phyloP scores from a whole-genome alignment of 225 moss, liverwort and hornwort genomes.

The Takakia lepidozioides region DNA sequence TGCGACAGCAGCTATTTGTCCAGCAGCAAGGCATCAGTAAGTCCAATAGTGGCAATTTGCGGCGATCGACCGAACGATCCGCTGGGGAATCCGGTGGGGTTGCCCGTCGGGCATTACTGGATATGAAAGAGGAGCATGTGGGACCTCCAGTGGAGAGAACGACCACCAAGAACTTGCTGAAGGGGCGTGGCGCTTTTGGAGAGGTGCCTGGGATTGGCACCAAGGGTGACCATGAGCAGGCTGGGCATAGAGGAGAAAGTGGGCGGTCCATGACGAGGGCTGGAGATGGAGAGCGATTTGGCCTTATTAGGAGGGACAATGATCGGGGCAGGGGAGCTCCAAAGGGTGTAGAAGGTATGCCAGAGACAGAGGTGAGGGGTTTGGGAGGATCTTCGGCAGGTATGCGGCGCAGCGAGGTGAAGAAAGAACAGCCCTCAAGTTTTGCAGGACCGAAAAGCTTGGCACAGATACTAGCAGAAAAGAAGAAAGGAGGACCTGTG shows the following conservation, averaged over 20 bases:
- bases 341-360: slow-evolving; percentile 15
- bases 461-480: slow-evolving; percentile 56
- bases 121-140: slow-evolving; percentile 20
- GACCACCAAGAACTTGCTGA: slow-evolving; percentile 10
- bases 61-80: slow-evolving; percentile 22
- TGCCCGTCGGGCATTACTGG: slow-evolving; percentile 33
- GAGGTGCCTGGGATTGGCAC: background rate
- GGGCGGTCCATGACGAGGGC: background rate
- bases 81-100: slow-evolving; percentile 26
- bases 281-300: slow-evolving; percentile 4
- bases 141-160: slow-evolving; percentile 10
- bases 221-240: background rate
- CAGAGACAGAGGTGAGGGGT: slow-evolving; percentile 18
- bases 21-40: slow-evolving; percentile 41
- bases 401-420: slow-evolving; percentile 24
- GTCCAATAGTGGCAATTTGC: slow-evolving; percentile 9
- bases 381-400: slow-evolving; percentile 3
- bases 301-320: slow-evolving; percentile 3
- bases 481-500: slow-evolving; percentile 27
- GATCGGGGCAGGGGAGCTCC: background rate
- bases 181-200: slow-evolving; percentile 6
- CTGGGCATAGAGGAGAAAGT: background rate
- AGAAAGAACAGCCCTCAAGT: slow-evolving; percentile 29
- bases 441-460: slow-evolving; percentile 60
- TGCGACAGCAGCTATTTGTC: slow-evolving; percentile 48